A percentile compares a stretch with the other conserved stretches of the same genome.
Conservation (phyloP, 2,329 filamentous ascomycete species). For the Beauveria sp. region DNA sequence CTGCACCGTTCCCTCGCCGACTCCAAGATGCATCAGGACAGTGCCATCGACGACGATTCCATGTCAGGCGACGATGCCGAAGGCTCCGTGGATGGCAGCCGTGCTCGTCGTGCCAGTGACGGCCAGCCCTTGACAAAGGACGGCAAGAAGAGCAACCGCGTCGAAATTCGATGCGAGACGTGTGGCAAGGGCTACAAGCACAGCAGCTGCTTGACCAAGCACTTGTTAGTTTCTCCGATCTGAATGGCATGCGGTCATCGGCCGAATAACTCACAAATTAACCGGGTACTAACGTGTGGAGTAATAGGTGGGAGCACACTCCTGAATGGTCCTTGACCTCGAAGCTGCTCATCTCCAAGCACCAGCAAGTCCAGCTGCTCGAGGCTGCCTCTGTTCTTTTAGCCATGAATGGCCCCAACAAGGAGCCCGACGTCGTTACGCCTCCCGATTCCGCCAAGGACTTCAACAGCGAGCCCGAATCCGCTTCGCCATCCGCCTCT, state of each 20-base stretch:
- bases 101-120: constrained; percentile 66
- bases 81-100: constrained; percentile 39
- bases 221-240: constrained; percentile 83
- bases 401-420: constrained; percentile 62
- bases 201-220: constrained; percentile 99
- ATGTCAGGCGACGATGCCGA: constrained; percentile 49
- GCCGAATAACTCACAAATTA: neutral
- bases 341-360: constrained; percentile 97
- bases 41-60: constrained; percentile 63
- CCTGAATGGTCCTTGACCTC: constrained; percentile 96
- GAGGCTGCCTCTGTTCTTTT: constrained; percentile 96
- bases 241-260: constrained; percentile 23
- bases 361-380: constrained; percentile 95
- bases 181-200: constrained; percentile 99
- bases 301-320: constrained; percentile 92
- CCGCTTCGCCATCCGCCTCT: constrained; percentile 71
- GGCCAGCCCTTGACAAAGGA: constrained; percentile 75
- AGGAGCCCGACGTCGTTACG: constrained; percentile 47
- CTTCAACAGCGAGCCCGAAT: constrained; percentile 73
- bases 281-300: constrained; percentile 8
- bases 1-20: constrained; percentile 45
- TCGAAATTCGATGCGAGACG: constrained; percentile 90
- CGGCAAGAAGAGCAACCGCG: constrained; percentile 74
- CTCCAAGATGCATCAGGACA: constrained; percentile 46
- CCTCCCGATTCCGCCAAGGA: constrained; percentile 59